A percentile compares a stretch with the other conserved stretches of the same genome.
phyloP scores from a whole-genome alignment of 805 yeast species.

The Schizosaccharomyces japonicus region DNA sequence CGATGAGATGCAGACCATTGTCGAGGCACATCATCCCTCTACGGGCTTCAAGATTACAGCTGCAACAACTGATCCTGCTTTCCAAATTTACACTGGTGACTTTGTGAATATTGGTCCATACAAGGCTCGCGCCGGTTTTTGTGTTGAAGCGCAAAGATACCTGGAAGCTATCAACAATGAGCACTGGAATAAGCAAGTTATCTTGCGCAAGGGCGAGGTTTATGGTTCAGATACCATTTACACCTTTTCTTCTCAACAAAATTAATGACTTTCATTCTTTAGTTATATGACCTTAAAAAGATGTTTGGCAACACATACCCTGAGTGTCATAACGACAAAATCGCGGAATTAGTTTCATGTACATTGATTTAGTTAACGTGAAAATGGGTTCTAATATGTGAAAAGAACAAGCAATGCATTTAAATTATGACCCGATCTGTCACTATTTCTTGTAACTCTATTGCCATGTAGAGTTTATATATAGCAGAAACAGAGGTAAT shows the following conservation, averaged over 20 bases:
- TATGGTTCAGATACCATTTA: slow-evolving; percentile 26
- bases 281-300: too few species aligned
- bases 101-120: neutral
- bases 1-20: slow-evolving; percentile 14
- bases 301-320: too few species aligned
- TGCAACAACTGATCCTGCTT: slow-evolving; percentile 38
- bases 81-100: slow-evolving; percentile 44
- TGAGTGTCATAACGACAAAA: too few species aligned
- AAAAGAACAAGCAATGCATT: too few species aligned
- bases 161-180: slow-evolving; percentile 28
- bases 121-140: slow-evolving; percentile 27
- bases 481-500: too few species aligned
- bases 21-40: slow-evolving; percentile 19
- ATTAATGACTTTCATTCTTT: too few species aligned
- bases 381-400: too few species aligned
- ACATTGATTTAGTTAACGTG: too few species aligned
- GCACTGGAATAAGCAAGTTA: slow-evolving; percentile 28
- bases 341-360: too few species aligned
- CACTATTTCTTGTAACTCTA: too few species aligned
- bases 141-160: slow-evolving; percentile 38
- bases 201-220: slow-evolving; percentile 23
- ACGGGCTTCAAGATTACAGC: slow-evolving; percentile 22
- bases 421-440: too few species aligned
- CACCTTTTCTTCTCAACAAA: neutral
- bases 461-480: too few species aligned